Evolutionary conservation across 2,329 filamentous ascomycete species (phyloP).

Genomic region (Diaporthe aspalathi): DNA sequence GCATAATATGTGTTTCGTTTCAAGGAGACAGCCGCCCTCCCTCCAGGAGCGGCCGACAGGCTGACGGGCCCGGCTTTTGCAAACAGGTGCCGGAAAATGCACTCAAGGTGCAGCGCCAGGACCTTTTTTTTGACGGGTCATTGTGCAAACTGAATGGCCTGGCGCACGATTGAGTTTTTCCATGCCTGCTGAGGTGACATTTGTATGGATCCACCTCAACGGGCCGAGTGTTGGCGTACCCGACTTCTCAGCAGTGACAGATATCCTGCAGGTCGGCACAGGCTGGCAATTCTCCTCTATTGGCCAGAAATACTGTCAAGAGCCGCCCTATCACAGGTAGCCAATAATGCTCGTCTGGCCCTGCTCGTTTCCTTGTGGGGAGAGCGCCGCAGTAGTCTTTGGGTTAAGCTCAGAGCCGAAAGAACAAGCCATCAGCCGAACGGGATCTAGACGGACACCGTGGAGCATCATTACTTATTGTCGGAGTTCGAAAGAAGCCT

Average conservation of each 20-base stretch:
- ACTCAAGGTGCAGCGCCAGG: neutral
- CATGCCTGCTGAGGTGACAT: conserved; percentile 1
- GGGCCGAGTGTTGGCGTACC: neutral
- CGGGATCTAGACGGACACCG: neutral
- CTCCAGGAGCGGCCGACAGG: too few relatives aligned
- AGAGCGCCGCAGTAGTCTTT: conserved; percentile 3
- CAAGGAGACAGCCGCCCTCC: too few relatives aligned
- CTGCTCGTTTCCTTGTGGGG: neutral
- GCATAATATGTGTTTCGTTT: conserved; percentile 19
- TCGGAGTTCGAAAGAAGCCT: too few relatives aligned
- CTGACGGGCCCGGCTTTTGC: neutral
- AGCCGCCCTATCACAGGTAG: neutral
- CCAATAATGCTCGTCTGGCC: neutral
- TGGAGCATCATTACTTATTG: neutral
- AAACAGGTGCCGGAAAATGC: neutral
- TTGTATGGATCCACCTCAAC: neutral
- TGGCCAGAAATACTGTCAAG: neutral
- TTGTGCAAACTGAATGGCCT: neutral
- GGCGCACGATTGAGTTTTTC: neutral
- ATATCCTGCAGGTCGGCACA: neutral
- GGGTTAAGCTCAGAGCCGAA: neutral
- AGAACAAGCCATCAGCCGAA: conserved; percentile 1
- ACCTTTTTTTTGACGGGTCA: too few relatives aligned
- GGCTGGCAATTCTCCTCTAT: neutral
- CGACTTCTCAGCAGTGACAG: neutral